Base-by-base conservation (phyloP, 179 eudicot genomes). In the Amaranthus tricolor region DNA sequence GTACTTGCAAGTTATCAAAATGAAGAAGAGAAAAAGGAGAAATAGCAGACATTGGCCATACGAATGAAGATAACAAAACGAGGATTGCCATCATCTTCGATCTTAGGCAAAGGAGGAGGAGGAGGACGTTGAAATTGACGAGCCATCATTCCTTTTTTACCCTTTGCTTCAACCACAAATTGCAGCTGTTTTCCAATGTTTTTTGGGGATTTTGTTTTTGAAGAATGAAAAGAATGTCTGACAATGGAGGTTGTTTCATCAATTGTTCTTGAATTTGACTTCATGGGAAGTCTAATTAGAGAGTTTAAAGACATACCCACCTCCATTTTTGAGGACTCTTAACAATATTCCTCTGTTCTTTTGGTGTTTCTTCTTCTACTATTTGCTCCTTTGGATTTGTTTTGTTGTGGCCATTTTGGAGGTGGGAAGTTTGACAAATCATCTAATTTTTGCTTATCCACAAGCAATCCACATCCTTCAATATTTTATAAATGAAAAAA, bases 81-180 rank as follows among this genome's bases (percentile, higher is more conserved):
- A 9, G 98, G 96, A 71, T 93, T 93, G 15, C 96, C 98, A 86
- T 93, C 98, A 66, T 91, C 96, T 82, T 93, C 91, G 76, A 93
- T 78, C 85, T 93, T 91, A 60, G 96, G 97, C 83, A 94, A 55
- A 52, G 94, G 81, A 62, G 97, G 94, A 51, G 85, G 86, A 44
- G 80, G 14, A 8, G 88, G 85, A 6, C 91, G 82, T 77, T 92
- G 90, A 71, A 65, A 87, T 62, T 84, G 94, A 52, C 93, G 89
- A 59, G 84, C 57, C 65, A 73, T 80, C 92, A 87, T 88, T 14
- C 94, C 89, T 76, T 71, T 90, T 83, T 83, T 94, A 3, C 94
- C 91, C 85, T 94, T 94, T 7, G 95, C 93, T 83, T 86, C 85
- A 44, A 91, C 93, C 43, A 87, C 84, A 60, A 84, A 76, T 16